Conservation (phyloP, 306 rosid genomes). For the Citrullus colocynthis region DNA sequence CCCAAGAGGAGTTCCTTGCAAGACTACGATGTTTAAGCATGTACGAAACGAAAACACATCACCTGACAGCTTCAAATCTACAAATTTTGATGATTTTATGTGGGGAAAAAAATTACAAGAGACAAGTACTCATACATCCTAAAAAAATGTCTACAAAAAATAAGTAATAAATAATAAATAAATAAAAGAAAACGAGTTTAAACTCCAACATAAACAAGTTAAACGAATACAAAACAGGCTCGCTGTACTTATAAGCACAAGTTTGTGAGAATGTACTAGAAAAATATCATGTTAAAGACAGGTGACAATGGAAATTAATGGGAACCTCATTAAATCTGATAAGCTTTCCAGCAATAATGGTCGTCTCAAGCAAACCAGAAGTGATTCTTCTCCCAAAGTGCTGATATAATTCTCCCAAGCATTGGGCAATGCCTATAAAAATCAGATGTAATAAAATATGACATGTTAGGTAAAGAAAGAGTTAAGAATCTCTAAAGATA, state of each 20-base stretch:
- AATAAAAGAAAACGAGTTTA: background rate
- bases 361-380: conserved; percentile 81
- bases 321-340: conserved; percentile 62
- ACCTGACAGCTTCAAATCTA: background rate
- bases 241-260: background rate
- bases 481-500: background rate
- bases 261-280: background rate
- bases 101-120: background rate
- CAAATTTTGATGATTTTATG: background rate
- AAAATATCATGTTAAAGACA: background rate
- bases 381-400: conserved; percentile 93
- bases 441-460: background rate
- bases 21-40: background rate
- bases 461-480: background rate
- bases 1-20: background rate
- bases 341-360: conserved; percentile 67
- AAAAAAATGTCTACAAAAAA: too few species aligned
- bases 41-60: background rate
- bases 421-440: conserved; percentile 66
- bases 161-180: too few species aligned
- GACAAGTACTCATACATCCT: background rate
- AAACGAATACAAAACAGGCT: background rate
- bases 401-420: conserved; percentile 82
- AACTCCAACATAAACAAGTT: background rate
- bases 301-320: conserved; percentile 13